Evolutionary conservation across 306 rosid species (phyloP), one percentile per base, ranked within the genome.

Genomic region (Glycine soja): DNA sequence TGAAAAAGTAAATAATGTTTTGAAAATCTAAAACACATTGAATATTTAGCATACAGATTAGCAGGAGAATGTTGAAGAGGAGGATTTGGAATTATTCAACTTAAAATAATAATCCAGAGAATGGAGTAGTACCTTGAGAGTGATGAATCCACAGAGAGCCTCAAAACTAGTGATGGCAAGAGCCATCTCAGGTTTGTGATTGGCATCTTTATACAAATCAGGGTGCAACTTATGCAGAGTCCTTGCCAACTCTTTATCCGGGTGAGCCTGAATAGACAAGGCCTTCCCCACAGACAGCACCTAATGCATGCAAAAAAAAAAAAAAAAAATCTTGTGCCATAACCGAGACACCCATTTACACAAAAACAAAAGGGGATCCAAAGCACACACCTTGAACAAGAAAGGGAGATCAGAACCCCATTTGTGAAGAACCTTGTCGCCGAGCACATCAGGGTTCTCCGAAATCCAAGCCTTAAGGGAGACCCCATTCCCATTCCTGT

Each of bases 171-270:
- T 95, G 32, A 92, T 75, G 18, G 99, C 99, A 12, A 93, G 75
- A 54, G 99, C 92, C 99, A 95, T 95, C 88, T 95, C 99, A 2
- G 99, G 99, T 88, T 95, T 95, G 84, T 95, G 99, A 84, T 93
- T 95, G 10, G 83, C 96, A 84, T 95, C 99, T 83, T 92, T 95
- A 69, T 95, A 95, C 47, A 87, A 8, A 81, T 82, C 79, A 32
- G 99, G 99, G 7, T 58, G 90, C 74, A 87, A 58, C 81, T 91
- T 93, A 77, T 95, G 98, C 89, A 95, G 81, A 32, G 66, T 58
- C 88, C 88, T 89, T 5, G 99, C 99, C 88, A 91, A 79, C 8
- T 93, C 94, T 90, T 91, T 95, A 72, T 95, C 96, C 0, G 99
- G 99, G 77, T 95, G 99, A 51, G 99, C 99, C 88, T 95, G 99